Evolutionary conservation across 2,329 filamentous ascomycete genomes (phyloP).

Genomic region (Byssothecium circinans): DNA sequence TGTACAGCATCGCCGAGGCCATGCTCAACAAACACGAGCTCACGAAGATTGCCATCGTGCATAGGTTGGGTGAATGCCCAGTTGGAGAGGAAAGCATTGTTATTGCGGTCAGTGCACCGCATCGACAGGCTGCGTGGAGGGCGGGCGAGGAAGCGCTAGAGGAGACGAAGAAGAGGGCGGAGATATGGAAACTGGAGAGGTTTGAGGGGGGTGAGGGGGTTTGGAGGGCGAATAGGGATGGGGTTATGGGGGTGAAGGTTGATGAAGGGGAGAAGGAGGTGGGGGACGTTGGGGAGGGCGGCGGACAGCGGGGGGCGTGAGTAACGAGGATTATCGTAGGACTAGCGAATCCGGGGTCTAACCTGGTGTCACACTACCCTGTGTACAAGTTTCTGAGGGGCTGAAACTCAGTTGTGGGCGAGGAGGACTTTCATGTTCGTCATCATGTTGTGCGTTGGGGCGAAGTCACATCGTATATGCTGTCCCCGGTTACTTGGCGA

Average conservation of each 20-base stretch:
- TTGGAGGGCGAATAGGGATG: conserved; percentile 88
- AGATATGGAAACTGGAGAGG: conserved; percentile 93
- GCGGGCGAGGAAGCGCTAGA: conserved; percentile 90
- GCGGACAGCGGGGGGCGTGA: conserved; percentile 2
- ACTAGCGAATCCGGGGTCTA: too few species aligned
- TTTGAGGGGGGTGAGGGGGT: conserved; percentile 76
- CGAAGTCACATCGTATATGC: conserved; percentile 10
- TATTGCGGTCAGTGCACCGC: conserved; percentile 81
- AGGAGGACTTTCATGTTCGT: too few species aligned
- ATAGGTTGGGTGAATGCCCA: conserved; percentile 81
- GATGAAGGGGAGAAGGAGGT: background rate
- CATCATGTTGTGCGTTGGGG: conserved; percentile 2
- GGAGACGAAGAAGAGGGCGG: conserved; percentile 79
- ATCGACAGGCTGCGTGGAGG: conserved; percentile 81
- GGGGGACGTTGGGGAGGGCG: background rate
- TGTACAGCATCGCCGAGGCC: conserved; percentile 64
- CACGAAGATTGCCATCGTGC: conserved; percentile 75
- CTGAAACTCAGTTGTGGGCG: background rate
- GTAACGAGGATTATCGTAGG: too few species aligned
- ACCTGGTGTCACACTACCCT: too few species aligned
- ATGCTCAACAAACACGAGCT: conserved; percentile 65
- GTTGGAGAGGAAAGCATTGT: conserved; percentile 93
- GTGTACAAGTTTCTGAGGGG: too few species aligned
- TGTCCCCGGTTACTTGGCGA: background rate
- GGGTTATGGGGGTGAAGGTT: conserved; percentile 54